phyloP scores from a whole-genome alignment of 768 basidiomycete species.

The Hericium erinaceus region DNA sequence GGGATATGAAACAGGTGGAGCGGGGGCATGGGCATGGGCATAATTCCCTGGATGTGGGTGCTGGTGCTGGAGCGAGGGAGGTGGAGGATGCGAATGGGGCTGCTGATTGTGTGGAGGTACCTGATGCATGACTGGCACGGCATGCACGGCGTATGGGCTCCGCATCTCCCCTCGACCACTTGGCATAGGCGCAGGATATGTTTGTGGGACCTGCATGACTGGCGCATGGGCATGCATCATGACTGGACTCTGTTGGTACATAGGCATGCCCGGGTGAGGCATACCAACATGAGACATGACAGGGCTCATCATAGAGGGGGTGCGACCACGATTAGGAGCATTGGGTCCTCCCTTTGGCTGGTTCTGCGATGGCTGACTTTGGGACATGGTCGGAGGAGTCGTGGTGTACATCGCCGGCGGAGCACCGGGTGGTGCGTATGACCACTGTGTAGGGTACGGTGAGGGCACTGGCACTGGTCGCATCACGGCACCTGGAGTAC shows the following conservation, averaged over 20 bases:
- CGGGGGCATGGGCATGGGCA: constrained; percentile 30
- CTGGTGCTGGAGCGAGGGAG: constrained; percentile 5
- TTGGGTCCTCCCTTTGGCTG: constrained; percentile 30
- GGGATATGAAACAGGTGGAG: constrained; percentile 32
- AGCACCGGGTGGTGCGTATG: constrained; percentile 48
- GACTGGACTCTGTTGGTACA: constrained; percentile 64
- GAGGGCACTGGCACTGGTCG: constrained; percentile 46
- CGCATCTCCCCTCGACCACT: constrained; percentile 32
- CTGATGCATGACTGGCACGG: constrained; percentile 30
- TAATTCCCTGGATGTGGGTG: constrained; percentile 25
- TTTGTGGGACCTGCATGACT: constrained; percentile 23
- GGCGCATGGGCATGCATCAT: constrained; percentile 41
- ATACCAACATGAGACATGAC: constrained; percentile 35
- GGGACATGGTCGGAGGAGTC: constrained; percentile 34
- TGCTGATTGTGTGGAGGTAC: constrained; percentile 12
- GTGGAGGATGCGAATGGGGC: constrained; percentile 17
- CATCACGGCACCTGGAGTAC: constrained; percentile 41
- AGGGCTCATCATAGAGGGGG: constrained; percentile 54
- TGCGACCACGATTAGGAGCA: constrained; percentile 34
- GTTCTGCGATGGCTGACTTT: constrained; percentile 32
- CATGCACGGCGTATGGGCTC: constrained; percentile 21
- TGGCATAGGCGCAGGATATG: constrained; percentile 20
- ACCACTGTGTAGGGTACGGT: constrained; percentile 51
- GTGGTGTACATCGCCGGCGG: constrained; percentile 40
- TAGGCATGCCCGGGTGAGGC: constrained; percentile 27